These are phyloP conservation scores for Talaromyces piceae DNA, from an alignment of 2,329 filamentous ascomycete species.

Conservation along the genomic window DNA sequence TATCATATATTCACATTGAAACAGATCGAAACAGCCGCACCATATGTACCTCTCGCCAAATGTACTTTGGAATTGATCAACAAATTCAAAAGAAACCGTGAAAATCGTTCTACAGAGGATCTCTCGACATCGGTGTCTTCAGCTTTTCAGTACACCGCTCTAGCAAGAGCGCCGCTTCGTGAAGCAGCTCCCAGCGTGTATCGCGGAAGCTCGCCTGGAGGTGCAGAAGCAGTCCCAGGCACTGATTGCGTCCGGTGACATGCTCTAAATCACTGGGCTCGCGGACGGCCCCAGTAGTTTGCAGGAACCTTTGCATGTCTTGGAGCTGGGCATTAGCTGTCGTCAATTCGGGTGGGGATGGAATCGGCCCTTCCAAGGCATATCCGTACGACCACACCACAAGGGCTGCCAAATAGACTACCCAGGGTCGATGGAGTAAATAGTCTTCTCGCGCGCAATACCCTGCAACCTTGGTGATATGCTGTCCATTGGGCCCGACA, in stretches of 20 bases:
- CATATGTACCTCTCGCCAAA: not conserved
- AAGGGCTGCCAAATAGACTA: slow-evolving; percentile 83
- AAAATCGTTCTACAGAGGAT: not conserved
- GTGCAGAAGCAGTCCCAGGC: slow-evolving; percentile 71
- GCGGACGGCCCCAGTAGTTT: slow-evolving; percentile 61
- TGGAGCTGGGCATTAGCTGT: slow-evolving; percentile 59
- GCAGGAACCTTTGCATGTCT: slow-evolving; percentile 74
- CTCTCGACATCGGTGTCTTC: slow-evolving; percentile 9
- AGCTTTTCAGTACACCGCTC: slow-evolving; percentile 69
- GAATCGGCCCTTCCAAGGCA: slow-evolving; percentile 73
- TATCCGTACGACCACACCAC: slow-evolving; percentile 95
- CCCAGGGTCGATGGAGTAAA: slow-evolving; percentile 86
- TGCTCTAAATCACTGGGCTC: slow-evolving; percentile 70
- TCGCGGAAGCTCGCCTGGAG: slow-evolving; percentile 73
- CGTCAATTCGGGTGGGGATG: slow-evolving; percentile 43
- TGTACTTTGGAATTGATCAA: not conserved
- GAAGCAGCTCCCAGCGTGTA: slow-evolving; percentile 83
- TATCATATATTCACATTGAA: not conserved
- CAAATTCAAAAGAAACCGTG: not conserved
- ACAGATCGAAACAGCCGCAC: not conserved
- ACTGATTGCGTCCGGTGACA: slow-evolving; percentile 71
- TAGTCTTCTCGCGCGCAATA: slow-evolving; percentile 86
- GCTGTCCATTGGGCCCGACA: slow-evolving; percentile 17
- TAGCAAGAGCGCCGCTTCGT: slow-evolving; percentile 75
- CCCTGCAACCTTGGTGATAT: slow-evolving; percentile 29